Evolutionary conservation across 192 early-diverging fungal genomes (phyloP).

Genomic region (Phycomyces nitens): DNA sequence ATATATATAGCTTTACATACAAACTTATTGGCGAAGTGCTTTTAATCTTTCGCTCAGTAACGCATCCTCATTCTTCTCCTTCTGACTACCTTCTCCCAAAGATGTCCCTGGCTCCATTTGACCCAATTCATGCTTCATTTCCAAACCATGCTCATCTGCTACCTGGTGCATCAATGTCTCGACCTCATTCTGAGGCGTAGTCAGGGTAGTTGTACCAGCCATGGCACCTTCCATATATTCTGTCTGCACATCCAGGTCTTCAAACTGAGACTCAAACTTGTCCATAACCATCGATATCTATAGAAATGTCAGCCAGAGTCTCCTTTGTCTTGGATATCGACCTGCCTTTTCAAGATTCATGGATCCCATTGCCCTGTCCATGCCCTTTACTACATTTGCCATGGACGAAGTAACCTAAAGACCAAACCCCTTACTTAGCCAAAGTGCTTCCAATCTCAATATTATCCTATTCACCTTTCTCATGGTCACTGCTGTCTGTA

Average conservation of each 20-base stretch:
- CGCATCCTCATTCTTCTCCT: conserved; percentile 38
- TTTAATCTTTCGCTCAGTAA: conserved; percentile 36
- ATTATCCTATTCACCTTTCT: conserved; percentile 51
- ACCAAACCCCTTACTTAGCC: background rate
- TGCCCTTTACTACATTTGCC: conserved; percentile 82
- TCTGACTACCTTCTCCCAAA: conserved; percentile 28
- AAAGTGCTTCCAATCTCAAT: no score
- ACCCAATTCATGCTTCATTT: conserved; percentile 67
- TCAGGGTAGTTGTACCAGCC: conserved; percentile 75
- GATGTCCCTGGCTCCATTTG: conserved; percentile 18
- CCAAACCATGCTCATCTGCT: conserved; percentile 92
- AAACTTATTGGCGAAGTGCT: conserved; percentile 37
- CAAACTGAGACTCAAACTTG: conserved; percentile 91
- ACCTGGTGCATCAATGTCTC: conserved; percentile 91
- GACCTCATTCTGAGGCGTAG: conserved; percentile 85
- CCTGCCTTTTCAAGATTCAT: conserved; percentile 92
- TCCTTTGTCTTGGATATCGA: background rate
- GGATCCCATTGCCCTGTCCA: conserved; percentile 85
- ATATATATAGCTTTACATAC: no score
- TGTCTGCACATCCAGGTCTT: conserved; percentile 93
- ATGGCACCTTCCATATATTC: conserved; percentile 92
- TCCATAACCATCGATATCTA: conserved; percentile 93
- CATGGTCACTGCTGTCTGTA: conserved; percentile 96
- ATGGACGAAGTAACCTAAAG: conserved; percentile 53
- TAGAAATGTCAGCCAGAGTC: background rate